Evolutionary conservation across 23 red algal species (phyloP), one percentile per base, ranked within the genome.

Genomic region (Gracilariopsis chorda): DNA sequence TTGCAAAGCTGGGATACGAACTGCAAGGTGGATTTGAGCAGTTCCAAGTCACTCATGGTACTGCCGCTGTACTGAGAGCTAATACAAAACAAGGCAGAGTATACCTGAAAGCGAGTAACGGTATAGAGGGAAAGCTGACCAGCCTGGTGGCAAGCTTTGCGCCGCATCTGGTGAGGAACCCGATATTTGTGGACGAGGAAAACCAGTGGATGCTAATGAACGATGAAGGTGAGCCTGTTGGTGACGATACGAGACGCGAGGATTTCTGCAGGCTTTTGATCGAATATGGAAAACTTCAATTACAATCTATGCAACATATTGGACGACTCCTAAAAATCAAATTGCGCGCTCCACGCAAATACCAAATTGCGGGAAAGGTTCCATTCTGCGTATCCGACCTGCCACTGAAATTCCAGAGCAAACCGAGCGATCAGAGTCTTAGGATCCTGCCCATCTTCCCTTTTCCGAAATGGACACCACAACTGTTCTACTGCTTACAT

Each of bases 121-220:
- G 53, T n/a, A 36, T 19, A 24, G 75, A 80, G 37, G 75, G 51
- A 40, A 55, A 44, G 5, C 19, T 24, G 17, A 80, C 53, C 0
- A 23, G 2, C 1, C 3, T 60, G 30, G 49, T 80, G 23, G 75
- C 75, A 1, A 28, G 75, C 6, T 80, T 80, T 57, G 75, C 75
- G 48, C 75, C 75, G 42, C 34, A 58, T 0, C 20, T 80, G 19
- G 75, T 80, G 17, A 6, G 51, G 24, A 55, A 80, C 23, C 75
- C 49, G 20, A 35, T 80, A 21, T 35, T 21, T 59, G 75, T 80
- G 8, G 37, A 58, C 10, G 48, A 80, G 2, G 75, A 80, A 34
- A 60, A 80, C 23, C 33, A 80, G 6, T 80, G 75, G 75, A 80
- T 80, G 75, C 48, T 80, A n/a, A 80, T 80, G 75, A 44, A 80